Evolutionary conservation across 768 basidiomycete genomes (phyloP).

Genomic region (Coprinellus aureogranulatus): DNA sequence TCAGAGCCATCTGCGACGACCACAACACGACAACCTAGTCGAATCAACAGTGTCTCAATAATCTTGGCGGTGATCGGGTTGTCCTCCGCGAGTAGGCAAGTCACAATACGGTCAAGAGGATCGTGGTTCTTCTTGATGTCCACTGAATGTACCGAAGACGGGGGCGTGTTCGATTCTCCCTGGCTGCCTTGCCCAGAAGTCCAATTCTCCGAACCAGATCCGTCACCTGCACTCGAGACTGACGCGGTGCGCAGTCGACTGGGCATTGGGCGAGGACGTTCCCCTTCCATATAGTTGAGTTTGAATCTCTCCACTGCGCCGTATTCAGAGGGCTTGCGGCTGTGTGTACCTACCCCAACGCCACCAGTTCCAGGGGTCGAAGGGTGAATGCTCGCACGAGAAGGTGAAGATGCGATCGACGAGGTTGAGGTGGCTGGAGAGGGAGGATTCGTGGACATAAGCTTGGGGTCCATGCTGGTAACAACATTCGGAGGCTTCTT

Average conservation of each 20-base stretch:
- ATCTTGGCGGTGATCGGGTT: slow-evolving; percentile 99
- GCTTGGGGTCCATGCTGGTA: slow-evolving; percentile 63
- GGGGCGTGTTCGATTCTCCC: slow-evolving; percentile 64
- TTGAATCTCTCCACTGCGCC: slow-evolving; percentile 89
- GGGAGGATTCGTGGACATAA: slow-evolving; percentile 71
- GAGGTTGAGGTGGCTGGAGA: slow-evolving; percentile 91
- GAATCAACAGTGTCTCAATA: slow-evolving; percentile 88
- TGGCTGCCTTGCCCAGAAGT: slow-evolving; percentile 56
- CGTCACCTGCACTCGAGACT: slow-evolving; percentile 77
- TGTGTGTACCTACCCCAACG: slow-evolving; percentile 50
- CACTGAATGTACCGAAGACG: slow-evolving; percentile 83
- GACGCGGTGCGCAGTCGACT: slow-evolving; percentile 86
- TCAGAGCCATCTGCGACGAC: slow-evolving; percentile 96
- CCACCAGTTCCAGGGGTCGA: slow-evolving; percentile 67
- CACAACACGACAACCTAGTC: slow-evolving; percentile 92
- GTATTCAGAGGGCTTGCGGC: slow-evolving; percentile 86
- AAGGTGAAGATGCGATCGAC: slow-evolving; percentile 87
- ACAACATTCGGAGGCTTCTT: slow-evolving; percentile 82
- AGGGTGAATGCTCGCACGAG: slow-evolving; percentile 69
- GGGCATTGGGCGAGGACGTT: slow-evolving; percentile 80
- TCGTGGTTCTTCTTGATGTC: slow-evolving; percentile 76
- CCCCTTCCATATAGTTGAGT: slow-evolving; percentile 72
- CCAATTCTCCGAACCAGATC: slow-evolving; percentile 76
- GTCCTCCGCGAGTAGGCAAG: slow-evolving; percentile 92
- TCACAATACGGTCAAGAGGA: slow-evolving; percentile 84